phyloP scores from a whole-genome alignment of 2,329 filamentous ascomycete genomes.

The Juglanconis juglandina region DNA sequence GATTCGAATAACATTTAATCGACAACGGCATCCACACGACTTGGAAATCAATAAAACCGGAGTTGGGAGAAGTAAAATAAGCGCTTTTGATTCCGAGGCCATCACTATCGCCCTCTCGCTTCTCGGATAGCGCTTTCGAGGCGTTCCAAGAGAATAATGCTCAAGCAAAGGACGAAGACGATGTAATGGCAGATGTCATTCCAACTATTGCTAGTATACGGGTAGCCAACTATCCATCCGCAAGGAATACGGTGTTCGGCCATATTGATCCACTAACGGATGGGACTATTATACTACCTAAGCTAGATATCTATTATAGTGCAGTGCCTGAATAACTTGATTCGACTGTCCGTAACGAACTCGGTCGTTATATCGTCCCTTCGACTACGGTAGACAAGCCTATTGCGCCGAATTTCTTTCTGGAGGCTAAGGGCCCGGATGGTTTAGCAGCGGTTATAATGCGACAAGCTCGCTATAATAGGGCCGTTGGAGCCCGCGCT shows the following conservation, averaged over 20 bases:
- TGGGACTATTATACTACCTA: not conserved
- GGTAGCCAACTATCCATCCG: conserved; percentile 23
- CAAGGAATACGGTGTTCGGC: conserved; percentile 28
- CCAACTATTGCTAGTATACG: conserved; percentile 28
- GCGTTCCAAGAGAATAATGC: conserved; percentile 25
- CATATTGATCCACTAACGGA: conserved; percentile 8
- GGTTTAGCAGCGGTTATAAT: conserved; percentile 27
- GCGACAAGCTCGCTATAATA: conserved; percentile 35
- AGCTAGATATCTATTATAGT: not conserved
- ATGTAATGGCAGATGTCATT: conserved; percentile 26
- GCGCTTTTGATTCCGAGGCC: too few species aligned
- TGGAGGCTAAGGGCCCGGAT: conserved; percentile 35
- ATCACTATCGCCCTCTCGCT: conserved; percentile 35
- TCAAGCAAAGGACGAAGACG: conserved; percentile 17
- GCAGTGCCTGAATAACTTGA: not conserved
- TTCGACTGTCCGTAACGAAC: conserved; percentile 20
- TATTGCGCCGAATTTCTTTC: conserved; percentile 38
- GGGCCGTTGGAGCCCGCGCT: conserved; percentile 33
- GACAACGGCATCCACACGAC: conserved; percentile 33
- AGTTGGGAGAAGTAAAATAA: too few species aligned
- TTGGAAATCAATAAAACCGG: too few species aligned
- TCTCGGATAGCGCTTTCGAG: conserved; percentile 28
- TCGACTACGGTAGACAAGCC: conserved; percentile 29
- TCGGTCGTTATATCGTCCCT: conserved; percentile 32
- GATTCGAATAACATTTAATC: conserved; percentile 35